These are phyloP conservation scores for Darksidea phi DNA, from an alignment of 495 filamentous ascomycete species.

Conservation along the genomic window DNA sequence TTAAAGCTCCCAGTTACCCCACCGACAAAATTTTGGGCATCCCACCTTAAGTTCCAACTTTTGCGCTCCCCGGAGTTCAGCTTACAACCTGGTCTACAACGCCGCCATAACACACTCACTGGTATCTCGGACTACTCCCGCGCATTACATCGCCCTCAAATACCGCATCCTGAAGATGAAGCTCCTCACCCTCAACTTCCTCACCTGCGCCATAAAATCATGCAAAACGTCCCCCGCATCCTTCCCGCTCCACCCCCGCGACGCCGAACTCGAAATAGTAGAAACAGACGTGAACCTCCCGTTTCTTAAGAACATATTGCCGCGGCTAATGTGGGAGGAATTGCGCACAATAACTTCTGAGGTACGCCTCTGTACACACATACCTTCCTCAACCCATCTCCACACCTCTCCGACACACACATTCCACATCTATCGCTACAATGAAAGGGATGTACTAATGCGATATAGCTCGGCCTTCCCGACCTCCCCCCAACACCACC, in stretches of 20 bases:
- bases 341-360: slow-evolving; percentile 72
- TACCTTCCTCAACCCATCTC: slow-evolving; percentile 1
- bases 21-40: slow-evolving; percentile 17
- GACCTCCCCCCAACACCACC: slow-evolving; percentile 62
- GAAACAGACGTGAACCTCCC: slow-evolving; percentile 75
- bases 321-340: slow-evolving; percentile 84
- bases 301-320: slow-evolving; percentile 78
- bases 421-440: slow-evolving; percentile 1
- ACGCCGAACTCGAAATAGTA: slow-evolving; percentile 82
- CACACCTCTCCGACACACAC: neutral
- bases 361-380: slow-evolving; percentile 50
- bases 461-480: slow-evolving; percentile 66
- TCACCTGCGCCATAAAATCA: slow-evolving; percentile 90
- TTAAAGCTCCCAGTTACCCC: slow-evolving; percentile 3
- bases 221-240: slow-evolving; percentile 77
- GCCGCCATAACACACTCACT: neutral
- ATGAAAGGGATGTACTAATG: neutral
- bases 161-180: slow-evolving; percentile 63
- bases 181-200: slow-evolving; percentile 91
- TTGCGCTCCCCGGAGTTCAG: neutral
- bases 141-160: neutral
- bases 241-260: slow-evolving; percentile 86
- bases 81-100: neutral
- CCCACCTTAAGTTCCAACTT: neutral
- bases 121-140: neutral